Evolutionary conservation across 1,284 basidiomycete species (phyloP).

Genomic region (Vanrija sp.): DNA sequence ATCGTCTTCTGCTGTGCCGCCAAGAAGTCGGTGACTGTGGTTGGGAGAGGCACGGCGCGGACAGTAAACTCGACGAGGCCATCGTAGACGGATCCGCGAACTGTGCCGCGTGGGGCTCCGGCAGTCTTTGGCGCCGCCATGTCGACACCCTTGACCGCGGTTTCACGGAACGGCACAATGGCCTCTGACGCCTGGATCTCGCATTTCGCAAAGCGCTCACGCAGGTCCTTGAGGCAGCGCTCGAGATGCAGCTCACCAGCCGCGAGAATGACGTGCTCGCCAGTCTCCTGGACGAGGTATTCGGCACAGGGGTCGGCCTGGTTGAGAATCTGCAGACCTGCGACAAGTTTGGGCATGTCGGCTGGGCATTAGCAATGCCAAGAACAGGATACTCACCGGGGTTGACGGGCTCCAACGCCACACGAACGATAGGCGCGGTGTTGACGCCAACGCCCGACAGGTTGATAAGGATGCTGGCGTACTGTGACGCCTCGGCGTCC

Average conservation of each 20-base stretch:
- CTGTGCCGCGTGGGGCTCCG: slow-evolving; percentile 71
- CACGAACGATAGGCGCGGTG: slow-evolving; percentile 87
- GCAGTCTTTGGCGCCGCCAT: slow-evolving; percentile 80
- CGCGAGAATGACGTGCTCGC: slow-evolving; percentile 94
- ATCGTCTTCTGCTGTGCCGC: slow-evolving; percentile 59
- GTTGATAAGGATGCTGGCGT: slow-evolving; percentile 64
- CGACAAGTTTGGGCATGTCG: slow-evolving; percentile 89
- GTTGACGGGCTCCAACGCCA: slow-evolving; percentile 83
- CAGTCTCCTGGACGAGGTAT: slow-evolving; percentile 92
- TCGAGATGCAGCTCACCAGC: slow-evolving; percentile 96
- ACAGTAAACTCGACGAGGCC: slow-evolving; percentile 78
- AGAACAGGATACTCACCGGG: slow-evolving; percentile 53
- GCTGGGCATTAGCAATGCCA: slow-evolving; percentile 47
- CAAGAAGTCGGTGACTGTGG: slow-evolving; percentile 65
- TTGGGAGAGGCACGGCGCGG: slow-evolving; percentile 75
- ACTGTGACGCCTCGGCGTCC: slow-evolving; percentile 32
- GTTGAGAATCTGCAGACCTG: slow-evolving; percentile 81
- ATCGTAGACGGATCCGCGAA: slow-evolving; percentile 65
- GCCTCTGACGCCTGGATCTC: slow-evolving; percentile 91
- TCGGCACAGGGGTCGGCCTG: slow-evolving; percentile 98
- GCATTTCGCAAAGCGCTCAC: slow-evolving; percentile 89
- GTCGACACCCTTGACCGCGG: slow-evolving; percentile 75
- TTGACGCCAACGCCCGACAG: slow-evolving; percentile 70
- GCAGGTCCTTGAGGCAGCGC: slow-evolving; percentile 91
- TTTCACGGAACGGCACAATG: slow-evolving; percentile 97